Evolutionary conservation across 2,329 filamentous ascomycete species (phyloP), one percentile per base, ranked within the genome.

Genomic region (Thielaviopsis euricoi): DNA sequence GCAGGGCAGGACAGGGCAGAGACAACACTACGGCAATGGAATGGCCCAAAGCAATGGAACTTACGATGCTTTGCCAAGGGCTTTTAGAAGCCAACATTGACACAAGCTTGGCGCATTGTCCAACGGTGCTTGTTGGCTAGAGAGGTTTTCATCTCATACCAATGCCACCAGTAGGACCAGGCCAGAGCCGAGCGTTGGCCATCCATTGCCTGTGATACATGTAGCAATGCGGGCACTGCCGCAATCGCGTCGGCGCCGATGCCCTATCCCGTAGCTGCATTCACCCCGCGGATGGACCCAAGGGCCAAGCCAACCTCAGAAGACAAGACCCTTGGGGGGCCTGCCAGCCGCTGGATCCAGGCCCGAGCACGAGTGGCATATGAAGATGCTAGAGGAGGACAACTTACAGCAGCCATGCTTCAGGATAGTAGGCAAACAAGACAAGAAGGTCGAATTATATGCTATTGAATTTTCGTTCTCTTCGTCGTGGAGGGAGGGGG

Each of bases 391-490:
- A 54, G 52, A 58, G 52, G 57, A 52, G 58, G 61, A 58, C 60
- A 55, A 71, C 70, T 70, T 68, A 72, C 70, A 69, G 70, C 68
- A 70, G 70, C 70, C 70, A 72, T 72, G 69, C 70, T 72, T 68
- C 67, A 48, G 43, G 43, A 22, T 48, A 9, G 43, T 19, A 48
- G 43, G 43, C 43, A 19, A 48, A 21, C 43, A 48, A 48, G 43
- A 48, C 43, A 48, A 48, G 43, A 48, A 9, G 43, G 43, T 48
- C 17, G 13, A 48, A 17, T 48, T 15, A 43, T 17, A 5, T 43
- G 2, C n/a, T 43, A n/a, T 43, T 40, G 10, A 13, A 40, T 40
- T 13, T 13, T 5, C n/a, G 37, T 43, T 10, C n/a, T 48, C 7
- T 48, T 48, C 43, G 43, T 48, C n/a, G 12, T n/a, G n/a, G n/a